phyloP scores from a whole-genome alignment of 768 basidiomycete genomes.

The Pluteus cervinus region DNA sequence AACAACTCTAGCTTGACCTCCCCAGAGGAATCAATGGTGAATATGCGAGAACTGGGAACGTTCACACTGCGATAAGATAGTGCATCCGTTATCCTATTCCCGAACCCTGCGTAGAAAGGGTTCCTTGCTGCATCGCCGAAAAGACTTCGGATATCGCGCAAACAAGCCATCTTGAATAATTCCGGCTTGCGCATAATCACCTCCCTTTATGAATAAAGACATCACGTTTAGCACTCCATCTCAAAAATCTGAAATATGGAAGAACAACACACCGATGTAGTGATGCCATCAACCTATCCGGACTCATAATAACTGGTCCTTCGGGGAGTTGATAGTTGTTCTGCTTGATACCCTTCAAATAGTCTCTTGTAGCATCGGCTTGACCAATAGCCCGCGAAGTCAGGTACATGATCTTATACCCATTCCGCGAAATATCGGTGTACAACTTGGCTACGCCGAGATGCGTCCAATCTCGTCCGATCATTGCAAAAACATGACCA shows the following conservation, averaged over 20 bases:
- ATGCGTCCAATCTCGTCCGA: conserved; percentile 98
- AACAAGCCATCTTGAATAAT: conserved; percentile 99
- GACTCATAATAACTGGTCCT: conserved; percentile 98
- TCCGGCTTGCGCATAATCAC: conserved; percentile 99
- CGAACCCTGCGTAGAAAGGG: conserved; percentile 96
- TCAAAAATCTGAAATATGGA: background rate
- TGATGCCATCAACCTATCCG: conserved; percentile 90
- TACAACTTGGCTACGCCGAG: conserved; percentile 95
- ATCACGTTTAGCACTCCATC: background rate
- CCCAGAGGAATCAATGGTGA: conserved; percentile 92
- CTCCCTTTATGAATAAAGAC: conserved; percentile 50
- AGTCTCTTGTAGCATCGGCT: conserved; percentile 93
- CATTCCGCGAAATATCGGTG: conserved; percentile 91
- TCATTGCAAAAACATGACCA: conserved; percentile 95
- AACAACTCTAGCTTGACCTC: conserved; percentile 96
- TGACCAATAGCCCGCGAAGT: conserved; percentile 97
- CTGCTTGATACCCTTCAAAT: conserved; percentile 91
- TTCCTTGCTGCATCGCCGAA: conserved; percentile 69
- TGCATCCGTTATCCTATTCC: conserved; percentile 97
- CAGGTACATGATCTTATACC: conserved; percentile 97
- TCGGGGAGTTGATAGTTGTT: conserved; percentile 95
- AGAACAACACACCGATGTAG: conserved; percentile 69
- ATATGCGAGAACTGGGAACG: conserved; percentile 89
- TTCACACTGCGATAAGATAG: conserved; percentile 96
- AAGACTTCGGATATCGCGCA: conserved; percentile 88